These are phyloP conservation scores for Rhododendron kiyosumense DNA, from an alignment of 148 eudicot genomes.

Conservation along the genomic window DNA sequence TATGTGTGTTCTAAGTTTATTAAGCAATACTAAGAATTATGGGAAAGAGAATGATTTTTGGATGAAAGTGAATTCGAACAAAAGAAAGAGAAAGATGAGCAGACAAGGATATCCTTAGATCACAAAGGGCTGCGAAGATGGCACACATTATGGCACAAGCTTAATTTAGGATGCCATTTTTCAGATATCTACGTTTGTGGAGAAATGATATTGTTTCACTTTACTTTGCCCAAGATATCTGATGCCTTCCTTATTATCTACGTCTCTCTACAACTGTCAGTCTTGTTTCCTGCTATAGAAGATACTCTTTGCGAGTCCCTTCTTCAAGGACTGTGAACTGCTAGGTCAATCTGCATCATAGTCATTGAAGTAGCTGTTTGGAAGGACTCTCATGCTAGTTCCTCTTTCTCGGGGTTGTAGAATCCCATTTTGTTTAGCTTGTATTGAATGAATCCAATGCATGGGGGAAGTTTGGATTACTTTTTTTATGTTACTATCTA, in stretches of 20 bases:
- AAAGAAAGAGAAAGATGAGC: not conserved
- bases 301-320: not conserved
- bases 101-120: not conserved
- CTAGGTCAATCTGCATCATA: not conserved
- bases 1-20: not conserved
- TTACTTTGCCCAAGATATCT: not conserved
- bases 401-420: not conserved
- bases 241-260: not conserved
- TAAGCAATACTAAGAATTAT: not conserved
- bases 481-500: not conserved
- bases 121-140: not conserved
- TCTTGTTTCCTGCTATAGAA: not conserved
- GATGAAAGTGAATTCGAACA: not conserved
- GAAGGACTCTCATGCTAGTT: not conserved
- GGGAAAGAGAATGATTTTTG: not conserved
- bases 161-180: not conserved
- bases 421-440: not conserved
- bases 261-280: not conserved
- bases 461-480: not conserved
- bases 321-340: not conserved
- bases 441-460: not conserved
- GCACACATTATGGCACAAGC: not conserved
- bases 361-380: not conserved
- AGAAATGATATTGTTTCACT: not conserved
- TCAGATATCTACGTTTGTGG: not conserved